Evolutionary conservation across 345 rosid species (phyloP), one percentile per base, ranked within the genome.

Genomic region (Rhodomyrtus tomentosa): DNA sequence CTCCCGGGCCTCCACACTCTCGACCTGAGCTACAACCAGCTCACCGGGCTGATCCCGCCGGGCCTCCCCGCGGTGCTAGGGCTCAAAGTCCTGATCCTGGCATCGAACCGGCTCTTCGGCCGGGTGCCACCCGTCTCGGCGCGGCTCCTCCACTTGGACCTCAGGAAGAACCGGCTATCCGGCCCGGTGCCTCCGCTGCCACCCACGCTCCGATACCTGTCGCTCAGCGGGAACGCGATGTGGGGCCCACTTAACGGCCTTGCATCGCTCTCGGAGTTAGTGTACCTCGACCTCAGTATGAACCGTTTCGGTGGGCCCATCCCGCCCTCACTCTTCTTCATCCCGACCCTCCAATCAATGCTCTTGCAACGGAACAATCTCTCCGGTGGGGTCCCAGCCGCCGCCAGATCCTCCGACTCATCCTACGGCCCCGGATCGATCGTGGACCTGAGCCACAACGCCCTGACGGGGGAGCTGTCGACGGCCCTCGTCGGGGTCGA

Each of bases 351-450:
- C 86, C 83, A 95, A 72, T 92, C 96, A 54, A 83, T 92, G 89
- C 88, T 93, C 80, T 56, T 95, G 86, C 99, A 95, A 92, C 92
- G 98, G 91, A 96, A 96, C 94, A 95, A 95, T 91, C 91, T 95
- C 56, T 92, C 97, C 5, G 94, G 96, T 10, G 85, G 82, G 86
- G 81, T 92, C 90, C 93, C 92, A 50, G 24, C 88, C 22, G 29
- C 62, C 48, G 4, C 36, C 38, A 5, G 15, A 21, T 18, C 24
- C 49, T 6, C 40, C 50, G 14, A 53, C 50, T 38, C 79, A 68
- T 87, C 91, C 18, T 90, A 90, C 90, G 91, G 88, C 16, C 87
- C 85, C 21, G 98, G 98, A 62, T 92, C 98, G 62, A 80, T 89
- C 82, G 89, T 95, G 55, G 98, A 96, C 84, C 87, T 96, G 50